phyloP scores from a whole-genome alignment of 495 filamentous ascomycete genomes.

The Lepraria neglecta region DNA sequence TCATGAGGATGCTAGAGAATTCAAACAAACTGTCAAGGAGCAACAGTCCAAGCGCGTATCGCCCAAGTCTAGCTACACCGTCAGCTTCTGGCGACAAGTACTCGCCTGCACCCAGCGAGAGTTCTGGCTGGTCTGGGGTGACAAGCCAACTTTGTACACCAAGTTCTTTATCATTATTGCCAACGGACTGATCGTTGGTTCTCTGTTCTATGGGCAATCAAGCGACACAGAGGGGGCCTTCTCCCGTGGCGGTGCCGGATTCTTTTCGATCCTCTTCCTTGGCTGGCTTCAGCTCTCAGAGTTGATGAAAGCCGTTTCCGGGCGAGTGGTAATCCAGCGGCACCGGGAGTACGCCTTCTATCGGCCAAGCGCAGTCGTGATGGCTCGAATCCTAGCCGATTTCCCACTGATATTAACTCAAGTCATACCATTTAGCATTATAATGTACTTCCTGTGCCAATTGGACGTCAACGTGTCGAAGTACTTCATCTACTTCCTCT shows the following conservation, averaged over 20 bases:
- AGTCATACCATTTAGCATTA: conserved; percentile 56
- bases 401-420: conserved; percentile 60
- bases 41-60: conserved; percentile 61
- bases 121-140: conserved; percentile 69
- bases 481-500: conserved; percentile 67
- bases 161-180: conserved; percentile 72
- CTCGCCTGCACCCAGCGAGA: conserved; percentile 64
- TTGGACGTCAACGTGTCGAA: conserved; percentile 60
- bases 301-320: conserved; percentile 56
- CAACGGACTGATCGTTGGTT: conserved; percentile 70
- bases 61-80: conserved; percentile 64
- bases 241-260: conserved; percentile 58
- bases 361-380: conserved; percentile 62
- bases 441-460: conserved; percentile 64
- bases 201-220: conserved; percentile 63
- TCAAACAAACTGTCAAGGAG: conserved; percentile 62
- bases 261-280: conserved; percentile 71
- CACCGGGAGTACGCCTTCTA: conserved; percentile 76
- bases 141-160: conserved; percentile 65
- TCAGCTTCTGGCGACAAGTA: conserved; percentile 59
- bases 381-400: conserved; percentile 63
- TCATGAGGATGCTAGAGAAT: conserved; percentile 58
- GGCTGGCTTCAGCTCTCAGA: conserved; percentile 64
- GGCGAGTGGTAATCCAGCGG: conserved; percentile 55
- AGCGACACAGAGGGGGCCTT: conserved; percentile 62